Percentiles rank a stretch among this genome's conserved stretches.
phyloP scores from a whole-genome alignment of 78 protist genomes.

The Anaeramoeba flamelloides region DNA sequence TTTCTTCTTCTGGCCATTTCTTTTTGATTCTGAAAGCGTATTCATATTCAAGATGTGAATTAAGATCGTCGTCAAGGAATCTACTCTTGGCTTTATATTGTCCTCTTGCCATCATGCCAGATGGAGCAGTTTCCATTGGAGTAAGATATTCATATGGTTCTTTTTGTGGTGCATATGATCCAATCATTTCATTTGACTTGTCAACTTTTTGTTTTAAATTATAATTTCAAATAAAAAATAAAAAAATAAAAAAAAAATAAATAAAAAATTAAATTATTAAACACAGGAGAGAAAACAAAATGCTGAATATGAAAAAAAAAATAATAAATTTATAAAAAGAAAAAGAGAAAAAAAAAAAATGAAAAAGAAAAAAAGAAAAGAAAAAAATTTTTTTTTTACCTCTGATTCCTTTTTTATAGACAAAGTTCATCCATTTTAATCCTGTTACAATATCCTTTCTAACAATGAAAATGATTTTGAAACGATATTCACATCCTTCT shows the following conservation, averaged over 20 bases:
- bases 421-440: slow-evolving; percentile 38
- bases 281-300: too few species aligned
- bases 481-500: slow-evolving; percentile 38
- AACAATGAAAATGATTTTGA: slow-evolving; percentile 39
- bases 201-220: too few species aligned
- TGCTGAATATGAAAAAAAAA: too few species aligned
- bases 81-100: slow-evolving; percentile 44
- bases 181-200: slow-evolving; percentile 41
- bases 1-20: slow-evolving; percentile 33
- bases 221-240: too few species aligned
- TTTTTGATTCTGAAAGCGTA: slow-evolving; percentile 39
- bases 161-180: slow-evolving; percentile 47
- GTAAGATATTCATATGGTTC: not conserved
- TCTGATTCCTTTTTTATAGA: slow-evolving; percentile 36
- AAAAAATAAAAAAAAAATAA: too few species aligned
- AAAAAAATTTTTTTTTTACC: not conserved
- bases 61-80: slow-evolving; percentile 52
- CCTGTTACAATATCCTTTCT: slow-evolving; percentile 58
- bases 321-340: too few species aligned
- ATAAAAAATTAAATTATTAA: too few species aligned
- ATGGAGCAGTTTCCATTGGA: slow-evolving; percentile 38
- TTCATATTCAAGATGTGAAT: slow-evolving; percentile 37
- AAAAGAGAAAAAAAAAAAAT: not conserved
- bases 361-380: not conserved
- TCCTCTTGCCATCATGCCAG: slow-evolving; percentile 58